Base-by-base conservation (phyloP, 805 yeast species). In the Saccharomyces eubayanus region DNA sequence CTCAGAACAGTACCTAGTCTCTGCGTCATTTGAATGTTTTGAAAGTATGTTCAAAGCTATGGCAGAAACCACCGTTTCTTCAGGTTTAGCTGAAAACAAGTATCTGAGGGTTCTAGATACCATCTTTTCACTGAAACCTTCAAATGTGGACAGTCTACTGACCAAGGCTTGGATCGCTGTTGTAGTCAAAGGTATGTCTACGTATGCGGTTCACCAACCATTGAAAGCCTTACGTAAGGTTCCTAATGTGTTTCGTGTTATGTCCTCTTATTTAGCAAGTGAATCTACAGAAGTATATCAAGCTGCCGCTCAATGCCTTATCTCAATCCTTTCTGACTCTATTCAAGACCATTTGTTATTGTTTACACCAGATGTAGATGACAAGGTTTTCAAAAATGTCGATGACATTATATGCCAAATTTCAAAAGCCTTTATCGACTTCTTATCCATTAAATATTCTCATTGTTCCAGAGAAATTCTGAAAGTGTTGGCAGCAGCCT, bases 121-220 rank as follows among this genome's bases (percentile, higher is more conserved):
- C 47, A 81, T 94, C 47, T 80, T 88, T 61, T 87, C 86, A 56
- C 76, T 91, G 64, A 84, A 83, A 60, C 99, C 99, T 4, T 77
- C 96, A 0, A 67, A 80, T 24, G 86, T 84, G 61, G 98, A 94
- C 65, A 77, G 85, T 30, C 91, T 89, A 67, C 77, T 94, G 59
- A 89, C 92, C 1, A 96, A 96, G 12, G 81, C 97, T 11, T 94
- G 99, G 99, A 78, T 90, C 46, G 96, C 97, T 1, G 96, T 91
- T 21, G 80, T 92, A 47, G 94, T 97, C 8, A 90, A 89, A 63
- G 96, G 92, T 48, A 73, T 80, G 48, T 71, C 78, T 2, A 73
- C 85, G 0, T 82, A 79, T 59, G 70, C 86, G 5, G 69, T 68
- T n/a, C 72, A 79, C 46, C 79, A 81, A 53, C 77, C 83, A 5